Evolutionary conservation across 139 green algal species (phyloP).

Genomic region (Volvox reticuliferus): DNA sequence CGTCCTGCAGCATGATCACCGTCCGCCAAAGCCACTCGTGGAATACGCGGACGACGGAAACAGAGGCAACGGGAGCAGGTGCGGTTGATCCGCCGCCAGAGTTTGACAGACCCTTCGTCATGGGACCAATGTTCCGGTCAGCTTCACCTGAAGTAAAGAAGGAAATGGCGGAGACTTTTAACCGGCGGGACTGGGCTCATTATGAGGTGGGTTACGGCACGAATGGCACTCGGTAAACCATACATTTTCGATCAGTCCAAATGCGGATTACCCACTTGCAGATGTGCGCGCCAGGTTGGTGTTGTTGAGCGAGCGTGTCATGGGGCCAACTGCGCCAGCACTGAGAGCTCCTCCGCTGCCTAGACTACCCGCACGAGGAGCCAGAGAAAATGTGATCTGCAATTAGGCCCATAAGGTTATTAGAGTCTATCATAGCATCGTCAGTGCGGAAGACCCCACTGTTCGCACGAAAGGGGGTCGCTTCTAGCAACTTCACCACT

Average conservation of each 20-base stretch:
- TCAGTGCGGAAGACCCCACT: too few species aligned
- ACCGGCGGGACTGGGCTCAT: too few species aligned
- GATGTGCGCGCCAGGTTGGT: not conserved
- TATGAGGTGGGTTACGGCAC: not conserved
- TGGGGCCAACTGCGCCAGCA: not conserved
- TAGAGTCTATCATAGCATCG: too few species aligned
- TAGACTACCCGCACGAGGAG: not conserved
- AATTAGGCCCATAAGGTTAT: too few species aligned
- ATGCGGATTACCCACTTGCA: not conserved
- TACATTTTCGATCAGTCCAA: not conserved
- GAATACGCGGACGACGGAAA: not conserved
- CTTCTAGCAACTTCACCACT: too few species aligned
- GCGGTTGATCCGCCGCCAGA: not conserved
- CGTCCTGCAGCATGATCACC: not conserved
- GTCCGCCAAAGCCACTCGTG: conserved; percentile 16
- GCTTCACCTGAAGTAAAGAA: not conserved
- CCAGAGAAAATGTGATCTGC: not conserved
- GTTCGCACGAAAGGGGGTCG: too few species aligned
- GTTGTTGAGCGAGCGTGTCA: conserved; percentile 10
- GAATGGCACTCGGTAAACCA: not conserved
- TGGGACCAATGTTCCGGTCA: not conserved
- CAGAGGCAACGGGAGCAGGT: not conserved
- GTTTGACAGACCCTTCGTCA: not conserved
- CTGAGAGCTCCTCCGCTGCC: not conserved
- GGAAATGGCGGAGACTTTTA: too few species aligned